Conservation (phyloP, 2,329 filamentous ascomycete species). For the Epichloe festucae region DNA sequence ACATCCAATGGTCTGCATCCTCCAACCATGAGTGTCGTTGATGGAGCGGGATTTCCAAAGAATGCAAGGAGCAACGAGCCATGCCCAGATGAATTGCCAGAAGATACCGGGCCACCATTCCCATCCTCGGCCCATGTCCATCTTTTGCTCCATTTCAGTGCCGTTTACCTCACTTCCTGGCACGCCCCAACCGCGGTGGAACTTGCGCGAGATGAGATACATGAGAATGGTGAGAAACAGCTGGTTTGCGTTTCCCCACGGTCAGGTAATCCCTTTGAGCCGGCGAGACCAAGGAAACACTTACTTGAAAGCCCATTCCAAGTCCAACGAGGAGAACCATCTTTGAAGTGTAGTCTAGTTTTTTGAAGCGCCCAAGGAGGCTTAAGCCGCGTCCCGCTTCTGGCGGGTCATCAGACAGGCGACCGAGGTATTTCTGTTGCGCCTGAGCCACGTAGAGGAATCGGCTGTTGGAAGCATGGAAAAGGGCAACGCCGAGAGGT, state of each 20-base stretch:
- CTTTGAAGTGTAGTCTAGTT: slow-evolving; percentile 27
- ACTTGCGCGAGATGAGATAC: slow-evolving; percentile 38
- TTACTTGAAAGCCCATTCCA: slow-evolving; percentile 43
- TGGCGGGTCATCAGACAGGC: neutral
- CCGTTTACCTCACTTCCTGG: slow-evolving; percentile 45
- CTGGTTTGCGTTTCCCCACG: slow-evolving; percentile 21
- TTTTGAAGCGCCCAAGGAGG: slow-evolving; percentile 16
- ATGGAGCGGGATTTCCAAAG: slow-evolving; percentile 49
- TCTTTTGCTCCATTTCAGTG: slow-evolving; percentile 30
- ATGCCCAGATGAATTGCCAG: slow-evolving; percentile 50
- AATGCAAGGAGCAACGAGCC: slow-evolving; percentile 27
- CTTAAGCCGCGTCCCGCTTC: slow-evolving; percentile 11
- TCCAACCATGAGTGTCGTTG: slow-evolving; percentile 51
- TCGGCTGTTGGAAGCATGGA: slow-evolving; percentile 49
- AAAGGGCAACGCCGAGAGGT: slow-evolving; percentile 50
- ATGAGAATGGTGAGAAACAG: slow-evolving; percentile 43
- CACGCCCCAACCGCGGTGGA: slow-evolving; percentile 35
- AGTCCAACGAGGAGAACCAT: slow-evolving; percentile 36
- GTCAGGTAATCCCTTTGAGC: neutral
- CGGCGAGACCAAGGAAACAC: slow-evolving; percentile 5
- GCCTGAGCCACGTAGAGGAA: slow-evolving; percentile 43
- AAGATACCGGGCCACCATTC: slow-evolving; percentile 53
- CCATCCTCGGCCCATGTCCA: slow-evolving; percentile 37
- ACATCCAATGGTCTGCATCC: slow-evolving; percentile 43
- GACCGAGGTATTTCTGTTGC: slow-evolving; percentile 25